These are phyloP conservation scores for Clathrus columnatus DNA, from an alignment of 768 basidiomycete genomes.

Conservation along the genomic window DNA sequence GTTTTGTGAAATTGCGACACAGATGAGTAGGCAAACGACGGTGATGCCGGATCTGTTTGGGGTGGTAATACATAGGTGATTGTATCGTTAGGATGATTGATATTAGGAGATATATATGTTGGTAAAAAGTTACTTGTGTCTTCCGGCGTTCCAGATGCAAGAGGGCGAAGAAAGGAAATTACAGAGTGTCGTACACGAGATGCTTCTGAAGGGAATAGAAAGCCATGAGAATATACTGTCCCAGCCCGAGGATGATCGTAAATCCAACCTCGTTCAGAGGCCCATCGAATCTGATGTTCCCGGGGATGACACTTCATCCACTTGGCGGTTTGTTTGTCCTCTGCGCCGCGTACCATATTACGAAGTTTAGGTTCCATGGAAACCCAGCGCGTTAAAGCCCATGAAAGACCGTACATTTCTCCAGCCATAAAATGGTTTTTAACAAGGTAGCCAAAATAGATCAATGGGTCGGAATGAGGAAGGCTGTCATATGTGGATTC, in stretches of 20 bases:
- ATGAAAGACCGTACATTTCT: slow-evolving; percentile 84
- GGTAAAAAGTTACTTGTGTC: background rate
- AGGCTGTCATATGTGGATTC: background rate
- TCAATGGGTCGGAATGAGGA: slow-evolving; percentile 48
- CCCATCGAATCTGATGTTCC: slow-evolving; percentile 75
- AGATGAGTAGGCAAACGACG: slow-evolving; percentile 68
- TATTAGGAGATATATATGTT: slow-evolving; percentile 1
- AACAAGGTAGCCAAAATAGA: slow-evolving; percentile 87
- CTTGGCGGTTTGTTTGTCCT: slow-evolving; percentile 88
- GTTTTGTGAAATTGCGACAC: slow-evolving; percentile 78
- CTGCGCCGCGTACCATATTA: slow-evolving; percentile 64
- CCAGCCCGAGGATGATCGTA: slow-evolving; percentile 95
- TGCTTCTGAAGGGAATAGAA: slow-evolving; percentile 85
- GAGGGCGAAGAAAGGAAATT: slow-evolving; percentile 37
- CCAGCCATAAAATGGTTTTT: slow-evolving; percentile 94
- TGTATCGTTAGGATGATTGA: background rate
- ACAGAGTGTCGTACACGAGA: slow-evolving; percentile 55
- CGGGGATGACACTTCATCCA: slow-evolving; percentile 89
- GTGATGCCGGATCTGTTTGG: slow-evolving; percentile 30
- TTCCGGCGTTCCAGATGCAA: slow-evolving; percentile 23
- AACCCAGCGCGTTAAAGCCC: slow-evolving; percentile 81
- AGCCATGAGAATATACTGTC: slow-evolving; percentile 95
- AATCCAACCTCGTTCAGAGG: slow-evolving; percentile 91
- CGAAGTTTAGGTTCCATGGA: slow-evolving; percentile 66
- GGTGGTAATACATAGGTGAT: slow-evolving; percentile 15